Evolutionary conservation across 257 asterid genomes (phyloP).

Genomic region (Gentiana straminea): DNA sequence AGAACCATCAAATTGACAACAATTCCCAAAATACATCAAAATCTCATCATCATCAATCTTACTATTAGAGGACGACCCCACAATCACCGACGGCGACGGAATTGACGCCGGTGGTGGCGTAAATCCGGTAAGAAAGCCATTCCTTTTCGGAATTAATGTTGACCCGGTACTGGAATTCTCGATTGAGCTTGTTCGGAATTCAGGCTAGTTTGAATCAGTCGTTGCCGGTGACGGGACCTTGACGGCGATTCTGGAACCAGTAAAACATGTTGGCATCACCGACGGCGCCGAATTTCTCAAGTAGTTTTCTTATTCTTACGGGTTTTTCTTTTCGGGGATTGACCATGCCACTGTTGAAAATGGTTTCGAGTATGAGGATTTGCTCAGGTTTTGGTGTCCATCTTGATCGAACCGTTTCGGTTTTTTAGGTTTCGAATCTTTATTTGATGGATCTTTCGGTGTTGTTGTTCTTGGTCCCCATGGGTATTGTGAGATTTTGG

Average conservation of each 20-base stretch:
- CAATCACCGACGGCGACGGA: constrained; percentile 2
- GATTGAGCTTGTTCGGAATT: constrained; percentile 8
- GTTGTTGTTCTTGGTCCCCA: constrained; percentile 27
- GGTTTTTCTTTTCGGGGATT: constrained; percentile 67
- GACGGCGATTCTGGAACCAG: constrained; percentile 87
- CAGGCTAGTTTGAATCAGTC: constrained; percentile 38
- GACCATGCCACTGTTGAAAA: constrained; percentile 72
- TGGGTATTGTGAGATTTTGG: constrained; percentile 1
- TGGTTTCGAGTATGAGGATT: constrained; percentile 63
- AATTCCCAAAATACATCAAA: constrained; percentile 17
- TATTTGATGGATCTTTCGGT: constrained; percentile 13
- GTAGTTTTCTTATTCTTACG: constrained; percentile 38
- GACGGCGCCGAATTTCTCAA: constrained; percentile 57
- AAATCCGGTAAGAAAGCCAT: background rate
- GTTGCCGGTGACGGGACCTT: constrained; percentile 54
- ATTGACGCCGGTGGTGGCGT: background rate
- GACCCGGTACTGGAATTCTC: background rate
- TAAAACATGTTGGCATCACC: constrained; percentile 76
- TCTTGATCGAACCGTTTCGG: constrained; percentile 46
- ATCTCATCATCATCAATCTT: constrained; percentile 10
- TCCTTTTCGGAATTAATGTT: constrained; percentile 14
- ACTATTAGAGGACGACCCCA: constrained; percentile 21
- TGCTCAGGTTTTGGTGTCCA: constrained; percentile 82
- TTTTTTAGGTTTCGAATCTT: constrained; percentile 11
- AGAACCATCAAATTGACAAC: too few relatives aligned